phyloP scores from a whole-genome alignment of 2,329 filamentous ascomycete genomes.

The Aspergillus phoenicis region DNA sequence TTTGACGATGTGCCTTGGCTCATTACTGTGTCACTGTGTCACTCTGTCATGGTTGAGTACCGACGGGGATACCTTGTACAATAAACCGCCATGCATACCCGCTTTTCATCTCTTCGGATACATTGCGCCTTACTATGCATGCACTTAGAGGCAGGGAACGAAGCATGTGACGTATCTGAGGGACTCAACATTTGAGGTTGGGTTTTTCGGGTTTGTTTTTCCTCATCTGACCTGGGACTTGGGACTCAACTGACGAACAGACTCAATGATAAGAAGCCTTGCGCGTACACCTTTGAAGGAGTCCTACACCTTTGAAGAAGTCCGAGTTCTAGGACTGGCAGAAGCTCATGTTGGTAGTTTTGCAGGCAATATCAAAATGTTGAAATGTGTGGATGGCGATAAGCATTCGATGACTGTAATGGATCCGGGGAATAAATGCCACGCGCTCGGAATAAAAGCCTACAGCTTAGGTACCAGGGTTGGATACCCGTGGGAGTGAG shows the following conservation, averaged over 20 bases:
- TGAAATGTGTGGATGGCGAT: background rate
- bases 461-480: constrained; percentile 2
- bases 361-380: background rate
- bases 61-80: background rate
- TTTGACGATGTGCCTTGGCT: background rate
- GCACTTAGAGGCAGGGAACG: background rate
- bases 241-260: background rate
- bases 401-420: background rate
- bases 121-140: background rate
- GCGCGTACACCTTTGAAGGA: background rate
- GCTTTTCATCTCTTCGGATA: background rate
- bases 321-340: no score
- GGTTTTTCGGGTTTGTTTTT: background rate
- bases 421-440: constrained; percentile 1
- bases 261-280: no score
- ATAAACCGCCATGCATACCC: constrained; percentile 5
- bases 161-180: constrained; percentile 1
- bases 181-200: background rate
- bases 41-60: background rate
- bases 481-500: background rate
- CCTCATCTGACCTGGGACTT: background rate
- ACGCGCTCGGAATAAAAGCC: background rate
- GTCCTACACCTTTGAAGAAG: background rate
- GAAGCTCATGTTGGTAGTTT: background rate
- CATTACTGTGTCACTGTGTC: background rate